phyloP scores from a whole-genome alignment of 768 basidiomycete genomes.

The Lactifluus echinatus region DNA sequence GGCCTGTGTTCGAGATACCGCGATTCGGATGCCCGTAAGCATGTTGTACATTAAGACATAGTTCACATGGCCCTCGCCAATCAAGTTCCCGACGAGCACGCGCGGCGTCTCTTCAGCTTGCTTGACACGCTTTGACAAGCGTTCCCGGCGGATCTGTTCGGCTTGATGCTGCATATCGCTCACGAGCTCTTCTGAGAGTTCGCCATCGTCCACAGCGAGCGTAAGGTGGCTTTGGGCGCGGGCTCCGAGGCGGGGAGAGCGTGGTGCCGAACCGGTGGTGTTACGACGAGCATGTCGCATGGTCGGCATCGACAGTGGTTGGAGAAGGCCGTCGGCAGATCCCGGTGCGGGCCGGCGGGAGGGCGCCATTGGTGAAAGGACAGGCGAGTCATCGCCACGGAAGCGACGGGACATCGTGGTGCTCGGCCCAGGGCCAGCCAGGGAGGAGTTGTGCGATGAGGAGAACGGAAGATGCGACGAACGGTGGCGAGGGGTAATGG shows the following conservation, averaged over 20 bases:
- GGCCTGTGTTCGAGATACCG: constrained; percentile 92
- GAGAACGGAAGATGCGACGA: constrained; percentile 12
- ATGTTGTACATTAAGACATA: constrained; percentile 99
- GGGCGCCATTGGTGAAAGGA: constrained; percentile 22
- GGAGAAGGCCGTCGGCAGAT: constrained; percentile 41
- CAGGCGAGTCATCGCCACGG: constrained; percentile 21
- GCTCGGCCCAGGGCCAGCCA: constrained; percentile 18
- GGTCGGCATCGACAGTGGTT: constrained; percentile 34
- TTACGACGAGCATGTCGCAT: constrained; percentile 52
- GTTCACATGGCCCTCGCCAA: constrained; percentile 98
- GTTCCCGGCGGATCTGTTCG: constrained; percentile 75
- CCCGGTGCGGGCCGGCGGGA: constrained; percentile 23
- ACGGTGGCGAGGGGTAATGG: background rate
- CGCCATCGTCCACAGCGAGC: constrained; percentile 31
- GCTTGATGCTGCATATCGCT: constrained; percentile 84
- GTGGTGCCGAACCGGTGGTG: constrained; percentile 49
- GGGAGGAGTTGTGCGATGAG: constrained; percentile 12
- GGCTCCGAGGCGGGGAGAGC: constrained; percentile 10
- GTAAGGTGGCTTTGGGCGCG: constrained; percentile 27
- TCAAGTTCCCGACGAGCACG: constrained; percentile 79
- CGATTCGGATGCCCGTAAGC: constrained; percentile 96
- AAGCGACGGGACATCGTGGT: constrained; percentile 10
- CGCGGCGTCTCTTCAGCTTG: constrained; percentile 36
- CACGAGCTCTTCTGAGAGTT: constrained; percentile 49
- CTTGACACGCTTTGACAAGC: constrained; percentile 63